Conservation (phyloP, 148 eudicot species). For the Heliosperma pusillum region DNA sequence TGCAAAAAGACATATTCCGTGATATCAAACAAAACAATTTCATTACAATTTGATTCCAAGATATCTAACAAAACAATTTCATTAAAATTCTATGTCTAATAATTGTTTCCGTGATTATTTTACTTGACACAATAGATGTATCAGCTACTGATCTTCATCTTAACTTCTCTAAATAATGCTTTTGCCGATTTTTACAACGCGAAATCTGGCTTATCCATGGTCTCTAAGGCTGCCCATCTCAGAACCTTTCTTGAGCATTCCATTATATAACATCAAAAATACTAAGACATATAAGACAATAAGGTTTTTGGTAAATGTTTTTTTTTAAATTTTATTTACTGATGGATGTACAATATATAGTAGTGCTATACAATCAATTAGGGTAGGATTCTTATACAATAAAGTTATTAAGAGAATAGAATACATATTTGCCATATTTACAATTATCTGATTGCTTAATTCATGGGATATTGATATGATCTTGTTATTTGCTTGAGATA, state of each 20-base stretch:
- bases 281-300: neutral
- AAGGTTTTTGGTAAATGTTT: too few species aligned
- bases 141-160: neutral
- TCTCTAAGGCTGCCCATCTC: neutral
- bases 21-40: neutral
- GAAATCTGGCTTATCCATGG: neutral
- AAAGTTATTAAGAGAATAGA: too few species aligned
- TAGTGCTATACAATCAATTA: too few species aligned
- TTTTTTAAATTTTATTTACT: too few species aligned
- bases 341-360: too few species aligned
- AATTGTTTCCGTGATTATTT: neutral
- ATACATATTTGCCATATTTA: too few species aligned
- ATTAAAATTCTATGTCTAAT: neutral
- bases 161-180: neutral
- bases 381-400: too few species aligned
- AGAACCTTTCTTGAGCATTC: neutral
- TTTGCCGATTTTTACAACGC: neutral
- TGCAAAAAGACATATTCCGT: conserved; percentile 80
- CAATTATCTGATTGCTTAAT: too few species aligned
- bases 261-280: neutral
- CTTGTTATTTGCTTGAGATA: too few species aligned
- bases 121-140: neutral
- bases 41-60: neutral
- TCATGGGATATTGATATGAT: too few species aligned
- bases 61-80: neutral